Conservation (phyloP, 805 yeast species). For the Candida dajiaensis region DNA sequence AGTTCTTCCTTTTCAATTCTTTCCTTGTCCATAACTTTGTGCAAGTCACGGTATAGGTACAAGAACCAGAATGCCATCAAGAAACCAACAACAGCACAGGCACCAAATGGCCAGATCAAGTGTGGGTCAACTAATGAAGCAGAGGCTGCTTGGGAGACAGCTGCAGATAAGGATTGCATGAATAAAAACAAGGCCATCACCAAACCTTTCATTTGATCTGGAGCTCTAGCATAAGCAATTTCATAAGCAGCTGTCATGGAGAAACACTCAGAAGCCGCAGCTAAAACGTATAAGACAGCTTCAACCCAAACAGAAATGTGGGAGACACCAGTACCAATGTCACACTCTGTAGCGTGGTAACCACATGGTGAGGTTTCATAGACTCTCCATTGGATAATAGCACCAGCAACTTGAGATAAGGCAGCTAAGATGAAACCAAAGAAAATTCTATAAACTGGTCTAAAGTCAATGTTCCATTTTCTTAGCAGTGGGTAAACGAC, state of each 20-base stretch:
- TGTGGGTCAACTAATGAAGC: slow-evolving; percentile 65
- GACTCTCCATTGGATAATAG: slow-evolving; percentile 65
- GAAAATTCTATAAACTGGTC: slow-evolving; percentile 66
- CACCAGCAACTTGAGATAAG: slow-evolving; percentile 25
- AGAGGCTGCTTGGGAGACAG: slow-evolving; percentile 67
- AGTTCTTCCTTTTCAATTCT: slow-evolving; percentile 16
- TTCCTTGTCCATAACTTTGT: slow-evolving; percentile 18
- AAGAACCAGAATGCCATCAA: slow-evolving; percentile 55
- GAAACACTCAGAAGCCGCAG: slow-evolving; percentile 71
- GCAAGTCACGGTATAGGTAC: slow-evolving; percentile 16
- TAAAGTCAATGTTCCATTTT: slow-evolving; percentile 44
- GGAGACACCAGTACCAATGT: slow-evolving; percentile 21
- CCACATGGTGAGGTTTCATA: slow-evolving; percentile 73
- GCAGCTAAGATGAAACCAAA: slow-evolving; percentile 66
- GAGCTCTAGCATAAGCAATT: slow-evolving; percentile 81
- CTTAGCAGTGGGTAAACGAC: slow-evolving; percentile 50
- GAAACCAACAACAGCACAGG: slow-evolving; percentile 53
- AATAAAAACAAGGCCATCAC: slow-evolving; percentile 52
- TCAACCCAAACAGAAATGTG: slow-evolving; percentile 64
- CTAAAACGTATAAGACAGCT: slow-evolving; percentile 58
- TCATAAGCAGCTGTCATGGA: slow-evolving; percentile 80
- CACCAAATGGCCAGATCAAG: slow-evolving; percentile 62
- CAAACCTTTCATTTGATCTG: slow-evolving; percentile 42
- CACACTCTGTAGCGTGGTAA: slow-evolving; percentile 53
- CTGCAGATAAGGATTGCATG: slow-evolving; percentile 73